Conservation (phyloP, 2,329 filamentous ascomycete species). For the Penicillium sp. region DNA sequence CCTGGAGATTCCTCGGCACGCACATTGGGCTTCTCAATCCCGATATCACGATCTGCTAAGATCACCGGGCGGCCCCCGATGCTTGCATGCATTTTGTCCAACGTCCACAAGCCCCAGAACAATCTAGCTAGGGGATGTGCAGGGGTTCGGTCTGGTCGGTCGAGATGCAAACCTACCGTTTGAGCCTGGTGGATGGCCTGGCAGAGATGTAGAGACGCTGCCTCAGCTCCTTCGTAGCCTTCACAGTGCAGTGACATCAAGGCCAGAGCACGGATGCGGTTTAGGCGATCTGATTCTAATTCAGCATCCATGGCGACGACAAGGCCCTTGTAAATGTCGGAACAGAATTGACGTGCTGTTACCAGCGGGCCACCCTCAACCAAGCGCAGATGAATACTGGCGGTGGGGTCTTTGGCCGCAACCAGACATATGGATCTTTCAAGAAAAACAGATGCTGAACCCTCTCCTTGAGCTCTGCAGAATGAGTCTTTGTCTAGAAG, state of each 20-base stretch:
- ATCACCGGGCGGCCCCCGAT: conserved; percentile 42
- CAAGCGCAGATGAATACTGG: conserved; percentile 34
- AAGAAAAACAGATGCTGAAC: conserved; percentile 34
- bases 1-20: conserved; percentile 11
- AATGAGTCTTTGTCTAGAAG: conserved; percentile 34
- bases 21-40: conserved; percentile 31
- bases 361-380: conserved; percentile 30
- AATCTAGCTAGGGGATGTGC: conserved; percentile 32
- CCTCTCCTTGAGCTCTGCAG: conserved; percentile 24
- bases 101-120: conserved; percentile 43
- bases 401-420: conserved; percentile 38
- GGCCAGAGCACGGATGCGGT: conserved; percentile 38
- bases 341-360: conserved; percentile 38
- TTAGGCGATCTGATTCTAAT: conserved; percentile 37
- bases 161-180: conserved; percentile 40
- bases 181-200: conserved; percentile 44
- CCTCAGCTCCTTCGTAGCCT: conserved; percentile 41
- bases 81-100: conserved; percentile 44
- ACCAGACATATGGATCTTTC: conserved; percentile 42
- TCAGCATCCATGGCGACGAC: conserved; percentile 39
- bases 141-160: conserved; percentile 32
- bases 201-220: conserved; percentile 41
- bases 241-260: conserved; percentile 44
- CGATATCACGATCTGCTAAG: conserved; percentile 42
- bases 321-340: conserved; percentile 38